Percentiles rank a stretch among this genome's conserved stretches.
Conservation (phyloP, 2,329 filamentous ascomycete genomes). For the Epichloe baconii region DNA sequence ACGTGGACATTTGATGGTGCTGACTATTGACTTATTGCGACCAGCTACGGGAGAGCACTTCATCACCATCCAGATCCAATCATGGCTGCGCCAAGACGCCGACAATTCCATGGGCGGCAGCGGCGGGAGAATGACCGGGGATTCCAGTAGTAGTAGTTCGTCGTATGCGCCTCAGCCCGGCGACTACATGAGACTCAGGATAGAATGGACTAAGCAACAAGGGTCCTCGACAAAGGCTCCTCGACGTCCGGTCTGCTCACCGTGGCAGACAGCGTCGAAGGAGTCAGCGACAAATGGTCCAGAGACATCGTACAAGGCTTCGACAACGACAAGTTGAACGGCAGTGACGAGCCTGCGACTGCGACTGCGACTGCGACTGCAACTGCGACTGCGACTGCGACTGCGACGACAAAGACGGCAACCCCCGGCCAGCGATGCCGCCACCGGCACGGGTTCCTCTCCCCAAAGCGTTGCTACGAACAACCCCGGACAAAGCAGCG, state of each 20-base stretch:
- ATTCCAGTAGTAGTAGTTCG: too few species aligned
- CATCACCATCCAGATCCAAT: not conserved
- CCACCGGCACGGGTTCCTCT: not conserved
- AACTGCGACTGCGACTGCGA: too few species aligned
- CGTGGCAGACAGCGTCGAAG: conserved; percentile 1
- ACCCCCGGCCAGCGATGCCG: not conserved
- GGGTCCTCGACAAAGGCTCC: not conserved
- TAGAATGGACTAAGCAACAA: conserved; percentile 6
- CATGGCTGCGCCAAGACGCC: not conserved
- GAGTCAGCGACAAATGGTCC: not conserved
- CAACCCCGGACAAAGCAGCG: not conserved
- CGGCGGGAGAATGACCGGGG: not conserved
- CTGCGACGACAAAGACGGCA: not conserved
- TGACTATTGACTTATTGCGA: too few species aligned
- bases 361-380: too few species aligned
- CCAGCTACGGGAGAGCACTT: not conserved
- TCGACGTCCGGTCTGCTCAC: conserved; percentile 11
- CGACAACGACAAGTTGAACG: not conserved
- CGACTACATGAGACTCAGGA: conserved; percentile 7
- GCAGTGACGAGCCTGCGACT: not conserved
- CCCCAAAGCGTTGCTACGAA: not conserved
- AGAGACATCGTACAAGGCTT: not conserved
- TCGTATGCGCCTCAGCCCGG: not conserved
- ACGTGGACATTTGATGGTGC: too few species aligned
- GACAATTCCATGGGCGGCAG: not conserved